phyloP scores from a whole-genome alignment of 1,284 basidiomycete genomes.

The Anthracocystis panici-leucophaei region DNA sequence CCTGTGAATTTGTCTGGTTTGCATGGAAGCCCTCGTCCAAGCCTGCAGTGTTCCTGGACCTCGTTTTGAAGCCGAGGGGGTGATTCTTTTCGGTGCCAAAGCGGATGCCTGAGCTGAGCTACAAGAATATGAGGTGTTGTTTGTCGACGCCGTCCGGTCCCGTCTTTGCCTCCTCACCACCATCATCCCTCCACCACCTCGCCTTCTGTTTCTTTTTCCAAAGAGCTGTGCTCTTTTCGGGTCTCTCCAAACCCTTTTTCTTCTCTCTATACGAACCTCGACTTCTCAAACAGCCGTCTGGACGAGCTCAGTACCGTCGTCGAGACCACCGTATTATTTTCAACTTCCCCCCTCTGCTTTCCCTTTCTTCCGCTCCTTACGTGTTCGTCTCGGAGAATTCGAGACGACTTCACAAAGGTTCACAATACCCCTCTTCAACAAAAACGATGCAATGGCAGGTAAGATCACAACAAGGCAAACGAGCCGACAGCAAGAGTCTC shows the following conservation, averaged over 20 bases:
- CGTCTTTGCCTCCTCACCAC: constrained; percentile 13
- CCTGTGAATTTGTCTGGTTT: background rate
- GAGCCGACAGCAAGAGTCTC: constrained; percentile 11
- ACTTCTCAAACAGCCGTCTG: constrained; percentile 23
- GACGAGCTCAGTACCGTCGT: constrained; percentile 23
- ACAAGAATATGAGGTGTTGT: background rate
- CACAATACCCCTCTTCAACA: constrained; percentile 20
- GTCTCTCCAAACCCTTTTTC: constrained; percentile 7
- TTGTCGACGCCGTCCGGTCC: constrained; percentile 1
- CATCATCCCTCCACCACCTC: constrained; percentile 26
- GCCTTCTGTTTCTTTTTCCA: constrained; percentile 31
- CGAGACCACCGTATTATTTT: constrained; percentile 12
- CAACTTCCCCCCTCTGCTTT: background rate
- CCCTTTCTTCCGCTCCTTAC: background rate
- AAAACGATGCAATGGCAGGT: constrained; percentile 46
- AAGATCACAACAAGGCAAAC: constrained; percentile 16
- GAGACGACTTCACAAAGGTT: constrained; percentile 20
- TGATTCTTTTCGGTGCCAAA: too few species aligned
- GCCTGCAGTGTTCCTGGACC: constrained; percentile 9
- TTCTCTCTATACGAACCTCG: constrained; percentile 13
- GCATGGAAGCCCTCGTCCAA: constrained; percentile 9
- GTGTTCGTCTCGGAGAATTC: constrained; percentile 14
- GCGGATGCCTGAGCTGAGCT: background rate
- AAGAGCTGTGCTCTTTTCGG: constrained; percentile 47
- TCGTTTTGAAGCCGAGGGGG: background rate